phyloP scores from a whole-genome alignment of 2,329 filamentous ascomycete genomes.

The Scedosporium aurantiacum region DNA sequence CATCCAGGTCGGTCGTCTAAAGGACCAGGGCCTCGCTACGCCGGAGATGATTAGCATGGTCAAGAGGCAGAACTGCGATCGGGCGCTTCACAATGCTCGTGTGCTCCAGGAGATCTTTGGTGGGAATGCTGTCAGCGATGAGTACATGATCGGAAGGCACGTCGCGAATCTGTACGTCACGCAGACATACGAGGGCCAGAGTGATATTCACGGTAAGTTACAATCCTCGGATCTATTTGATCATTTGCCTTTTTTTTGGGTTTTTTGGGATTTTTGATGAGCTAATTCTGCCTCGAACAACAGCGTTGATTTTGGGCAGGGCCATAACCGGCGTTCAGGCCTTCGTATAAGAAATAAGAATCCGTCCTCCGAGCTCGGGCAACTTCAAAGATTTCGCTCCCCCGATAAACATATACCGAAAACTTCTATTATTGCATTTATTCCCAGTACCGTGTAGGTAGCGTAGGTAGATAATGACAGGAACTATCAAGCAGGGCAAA shows the following conservation, averaged over 20 bases:
- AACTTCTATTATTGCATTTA: neutral
- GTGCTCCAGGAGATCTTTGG: conserved; percentile 90
- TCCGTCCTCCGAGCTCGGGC: neutral
- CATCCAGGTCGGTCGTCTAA: conserved; percentile 81
- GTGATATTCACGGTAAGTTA: conserved; percentile 63
- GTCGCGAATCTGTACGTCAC: conserved; percentile 95
- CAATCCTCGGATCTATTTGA: neutral
- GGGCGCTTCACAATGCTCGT: conserved; percentile 69
- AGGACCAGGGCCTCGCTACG: conserved; percentile 76
- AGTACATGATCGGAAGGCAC: conserved; percentile 90
- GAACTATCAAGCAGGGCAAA: neutral
- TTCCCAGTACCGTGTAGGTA: neutral
- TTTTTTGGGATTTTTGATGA: no score
- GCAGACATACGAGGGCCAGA: conserved; percentile 96
- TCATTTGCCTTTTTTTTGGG: neutral
- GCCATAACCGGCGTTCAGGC: conserved; percentile 69
- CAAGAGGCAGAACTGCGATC: conserved; percentile 95
- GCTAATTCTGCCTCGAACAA: conserved; percentile 11
- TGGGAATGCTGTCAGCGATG: conserved; percentile 95
- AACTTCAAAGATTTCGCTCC: neutral
- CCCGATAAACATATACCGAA: neutral
- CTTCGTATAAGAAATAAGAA: conserved; percentile 46
- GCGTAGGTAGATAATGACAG: neutral
- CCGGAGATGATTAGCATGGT: conserved; percentile 97
- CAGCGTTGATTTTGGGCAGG: conserved; percentile 57